Percentiles rank a stretch among this genome's conserved stretches.
phyloP scores from a whole-genome alignment of 106 monocot genomes.

The Xerophyta viscosa region DNA sequence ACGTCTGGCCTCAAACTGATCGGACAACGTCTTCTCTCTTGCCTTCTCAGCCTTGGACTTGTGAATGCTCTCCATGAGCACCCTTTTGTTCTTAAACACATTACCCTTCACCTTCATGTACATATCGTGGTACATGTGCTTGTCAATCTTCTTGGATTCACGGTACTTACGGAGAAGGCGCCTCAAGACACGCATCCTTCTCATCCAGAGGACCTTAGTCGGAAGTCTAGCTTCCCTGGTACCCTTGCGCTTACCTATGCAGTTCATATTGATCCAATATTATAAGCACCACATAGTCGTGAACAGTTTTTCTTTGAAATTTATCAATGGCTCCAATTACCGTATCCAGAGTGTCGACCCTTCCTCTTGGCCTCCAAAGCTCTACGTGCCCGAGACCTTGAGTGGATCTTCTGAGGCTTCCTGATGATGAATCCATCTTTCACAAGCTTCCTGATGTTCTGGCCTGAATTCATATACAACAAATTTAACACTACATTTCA shows the following conservation, averaged over 20 bases:
- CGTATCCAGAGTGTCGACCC: constrained; percentile 13
- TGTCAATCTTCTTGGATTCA: constrained; percentile 22
- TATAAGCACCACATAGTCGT: neutral
- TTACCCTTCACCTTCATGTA: constrained; percentile 20
- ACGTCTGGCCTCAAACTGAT: constrained; percentile 14
- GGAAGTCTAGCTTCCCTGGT: constrained; percentile 25
- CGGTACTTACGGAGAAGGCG: constrained; percentile 18
- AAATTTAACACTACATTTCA: no score
- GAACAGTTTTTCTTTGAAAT: no score
- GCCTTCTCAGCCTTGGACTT: constrained; percentile 18
- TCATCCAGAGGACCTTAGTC: constrained; percentile 20
- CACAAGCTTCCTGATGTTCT: constrained; percentile 17
- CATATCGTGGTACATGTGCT: constrained; percentile 26
- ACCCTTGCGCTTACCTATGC: constrained; percentile 16
- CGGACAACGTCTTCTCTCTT: constrained; percentile 15
- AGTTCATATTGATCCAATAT: neutral
- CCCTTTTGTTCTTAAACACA: constrained; percentile 21
- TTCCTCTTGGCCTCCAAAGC: constrained; percentile 15
- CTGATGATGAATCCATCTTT: constrained; percentile 17
- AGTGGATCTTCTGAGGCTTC: constrained; percentile 17
- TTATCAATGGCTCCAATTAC: neutral
- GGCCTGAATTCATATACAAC: constrained; percentile 13
- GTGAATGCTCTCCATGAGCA: constrained; percentile 22
- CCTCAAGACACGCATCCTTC: constrained; percentile 20
- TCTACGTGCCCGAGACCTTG: constrained; percentile 8